A percentile compares a stretch with the other conserved stretches of the same genome.
Evolutionary conservation across 2,329 filamentous ascomycete species (phyloP).

Genomic region (Microcera coccophila): DNA sequence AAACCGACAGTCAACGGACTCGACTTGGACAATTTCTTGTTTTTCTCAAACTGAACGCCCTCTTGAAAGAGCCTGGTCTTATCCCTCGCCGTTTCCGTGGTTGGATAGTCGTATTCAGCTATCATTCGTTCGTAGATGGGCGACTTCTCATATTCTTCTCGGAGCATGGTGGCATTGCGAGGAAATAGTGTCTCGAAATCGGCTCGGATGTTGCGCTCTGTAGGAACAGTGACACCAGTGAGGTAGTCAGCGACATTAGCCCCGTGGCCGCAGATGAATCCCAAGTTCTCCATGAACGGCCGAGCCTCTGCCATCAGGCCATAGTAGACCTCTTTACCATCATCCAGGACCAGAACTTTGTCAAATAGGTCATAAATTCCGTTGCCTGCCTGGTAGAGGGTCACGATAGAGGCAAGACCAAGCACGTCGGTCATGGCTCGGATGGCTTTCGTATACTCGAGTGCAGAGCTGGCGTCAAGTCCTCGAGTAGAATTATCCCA

Average conservation of each 20-base stretch:
- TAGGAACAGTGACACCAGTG: slow-evolving; percentile 62
- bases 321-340: slow-evolving; percentile 63
- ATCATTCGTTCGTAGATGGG: slow-evolving; percentile 48
- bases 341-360: slow-evolving; percentile 65
- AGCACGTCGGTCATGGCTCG: slow-evolving; percentile 61
- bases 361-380: slow-evolving; percentile 67
- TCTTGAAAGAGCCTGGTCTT: slow-evolving; percentile 53
- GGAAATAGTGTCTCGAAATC: slow-evolving; percentile 42
- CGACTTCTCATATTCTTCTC: slow-evolving; percentile 49
- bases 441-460: slow-evolving; percentile 59
- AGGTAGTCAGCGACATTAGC: slow-evolving; percentile 64
- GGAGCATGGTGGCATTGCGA: slow-evolving; percentile 42
- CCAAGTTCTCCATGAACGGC: slow-evolving; percentile 61
- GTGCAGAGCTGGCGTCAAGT: slow-evolving; percentile 61
- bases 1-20: slow-evolving; percentile 57
- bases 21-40: slow-evolving; percentile 47
- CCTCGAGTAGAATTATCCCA: slow-evolving; percentile 67
- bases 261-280: slow-evolving; percentile 59
- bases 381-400: slow-evolving; percentile 67
- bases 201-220: slow-evolving; percentile 59
- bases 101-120: slow-evolving; percentile 55
- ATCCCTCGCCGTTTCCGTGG: slow-evolving; percentile 43
- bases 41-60: slow-evolving; percentile 51
- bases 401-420: slow-evolving; percentile 58
- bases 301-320: slow-evolving; percentile 55